Percentiles rank a stretch among this genome's conserved stretches.
Evolutionary conservation across 805 yeast genomes (phyloP).

Genomic region (Nakazawaea anatomiae): DNA sequence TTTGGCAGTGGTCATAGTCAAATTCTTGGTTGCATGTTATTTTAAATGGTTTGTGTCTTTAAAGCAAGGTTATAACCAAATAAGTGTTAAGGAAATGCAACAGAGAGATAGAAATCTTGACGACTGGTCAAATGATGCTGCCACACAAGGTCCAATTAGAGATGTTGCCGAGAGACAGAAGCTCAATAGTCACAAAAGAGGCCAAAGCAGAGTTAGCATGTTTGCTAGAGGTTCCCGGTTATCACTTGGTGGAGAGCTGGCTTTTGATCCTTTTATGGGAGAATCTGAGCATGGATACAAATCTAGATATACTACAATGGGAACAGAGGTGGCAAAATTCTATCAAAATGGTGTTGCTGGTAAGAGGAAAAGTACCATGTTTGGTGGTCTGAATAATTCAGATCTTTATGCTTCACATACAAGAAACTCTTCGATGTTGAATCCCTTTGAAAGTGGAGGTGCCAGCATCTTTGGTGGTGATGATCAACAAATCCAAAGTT

Average conservation of each 20-base stretch:
- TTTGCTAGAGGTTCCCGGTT: slow-evolving; percentile 31
- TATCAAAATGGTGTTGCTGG: slow-evolving; percentile 8
- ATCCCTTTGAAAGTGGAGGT: slow-evolving; percentile 15
- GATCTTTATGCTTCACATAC: slow-evolving; percentile 4
- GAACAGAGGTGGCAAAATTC: slow-evolving; percentile 48
- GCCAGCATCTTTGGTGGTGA: slow-evolving; percentile 18
- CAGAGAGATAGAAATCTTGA: slow-evolving; percentile 67
- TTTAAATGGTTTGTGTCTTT: slow-evolving; percentile 80
- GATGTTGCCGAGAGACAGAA: slow-evolving; percentile 46
- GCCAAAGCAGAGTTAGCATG: slow-evolving; percentile 34
- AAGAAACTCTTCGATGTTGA: slow-evolving; percentile 27
- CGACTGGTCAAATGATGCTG: slow-evolving; percentile 74
- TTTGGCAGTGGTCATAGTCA: slow-evolving; percentile 67
- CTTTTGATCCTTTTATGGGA: slow-evolving; percentile 21
- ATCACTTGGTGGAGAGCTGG: slow-evolving; percentile 29
- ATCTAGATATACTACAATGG: slow-evolving; percentile 55
- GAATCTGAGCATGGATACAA: slow-evolving; percentile 21
- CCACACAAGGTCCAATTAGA: slow-evolving; percentile 43
- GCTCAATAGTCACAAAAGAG: slow-evolving; percentile 37
- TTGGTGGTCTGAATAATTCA: not conserved
- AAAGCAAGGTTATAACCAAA: slow-evolving; percentile 70
- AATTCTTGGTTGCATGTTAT: slow-evolving; percentile 83
- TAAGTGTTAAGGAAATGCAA: slow-evolving; percentile 54
- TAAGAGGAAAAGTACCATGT: not conserved
- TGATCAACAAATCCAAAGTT: slow-evolving; percentile 31